Conservation (phyloP, 306 rosid species). For the Sindora glabra region DNA sequence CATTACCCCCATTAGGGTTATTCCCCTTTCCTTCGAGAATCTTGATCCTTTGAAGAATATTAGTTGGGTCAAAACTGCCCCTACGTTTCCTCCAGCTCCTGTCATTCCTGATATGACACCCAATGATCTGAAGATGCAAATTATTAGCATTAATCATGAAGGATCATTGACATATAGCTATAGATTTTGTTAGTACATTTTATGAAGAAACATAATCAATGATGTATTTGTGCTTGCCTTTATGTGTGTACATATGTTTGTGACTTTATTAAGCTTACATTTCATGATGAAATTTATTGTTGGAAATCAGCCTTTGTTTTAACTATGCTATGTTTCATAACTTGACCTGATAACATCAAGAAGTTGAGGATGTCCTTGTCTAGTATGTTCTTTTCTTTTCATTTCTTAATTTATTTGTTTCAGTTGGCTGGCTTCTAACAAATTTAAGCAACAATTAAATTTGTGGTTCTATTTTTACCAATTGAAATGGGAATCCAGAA, state of each 20-base stretch:
- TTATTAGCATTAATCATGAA: not conserved
- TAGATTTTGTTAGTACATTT: not conserved
- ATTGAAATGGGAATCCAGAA: not conserved
- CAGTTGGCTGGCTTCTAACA: not conserved
- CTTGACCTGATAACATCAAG: too few relatives aligned
- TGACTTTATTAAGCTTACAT: too few relatives aligned
- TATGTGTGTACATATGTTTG: not conserved
- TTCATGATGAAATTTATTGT: too few relatives aligned
- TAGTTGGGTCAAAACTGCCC: slow-evolving; percentile 73
- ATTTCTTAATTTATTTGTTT: not conserved
- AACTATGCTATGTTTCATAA: too few relatives aligned
- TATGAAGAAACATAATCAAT: not conserved
- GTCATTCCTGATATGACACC: slow-evolving; percentile 88
- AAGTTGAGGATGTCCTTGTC: too few relatives aligned
- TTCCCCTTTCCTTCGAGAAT: slow-evolving; percentile 69
- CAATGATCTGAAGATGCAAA: slow-evolving; percentile 49
- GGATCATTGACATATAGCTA: too few relatives aligned
- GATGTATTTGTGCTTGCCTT: not conserved
- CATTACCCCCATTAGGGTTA: slow-evolving; percentile 82
- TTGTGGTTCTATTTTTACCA: not conserved
- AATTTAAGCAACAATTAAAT: not conserved
- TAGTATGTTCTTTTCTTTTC: too few relatives aligned
- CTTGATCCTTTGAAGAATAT: slow-evolving; percentile 77
- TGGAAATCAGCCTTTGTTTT: too few relatives aligned
- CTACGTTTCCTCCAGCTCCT: slow-evolving; percentile 93